Evolutionary conservation across 306 rosid species (phyloP).

Genomic region (Abrus pulchellus): DNA sequence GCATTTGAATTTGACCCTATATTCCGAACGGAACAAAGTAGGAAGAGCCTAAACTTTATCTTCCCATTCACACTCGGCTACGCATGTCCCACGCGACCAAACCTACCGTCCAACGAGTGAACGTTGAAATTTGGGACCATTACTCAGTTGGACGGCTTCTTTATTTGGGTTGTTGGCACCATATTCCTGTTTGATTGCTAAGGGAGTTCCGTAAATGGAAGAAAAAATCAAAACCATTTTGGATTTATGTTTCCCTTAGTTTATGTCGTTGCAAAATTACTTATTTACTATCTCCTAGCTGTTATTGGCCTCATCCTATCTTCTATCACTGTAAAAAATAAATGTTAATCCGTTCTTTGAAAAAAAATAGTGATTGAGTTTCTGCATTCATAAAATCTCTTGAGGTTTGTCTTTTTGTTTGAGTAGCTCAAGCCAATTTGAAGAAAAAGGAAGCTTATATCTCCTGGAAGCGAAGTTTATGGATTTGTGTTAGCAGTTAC

Average conservation of each 20-base stretch:
- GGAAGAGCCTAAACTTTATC: constrained; percentile 32
- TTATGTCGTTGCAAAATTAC: too few relatives aligned
- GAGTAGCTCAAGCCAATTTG: not conserved
- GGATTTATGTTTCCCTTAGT: not conserved
- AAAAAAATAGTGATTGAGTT: too few relatives aligned
- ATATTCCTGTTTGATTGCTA: constrained; percentile 43
- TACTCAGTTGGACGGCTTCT: constrained; percentile 56
- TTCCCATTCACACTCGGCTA: constrained; percentile 37
- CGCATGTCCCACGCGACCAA: constrained; percentile 62
- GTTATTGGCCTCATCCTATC: not conserved
- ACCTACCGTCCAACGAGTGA: constrained; percentile 56
- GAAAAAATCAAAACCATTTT: not conserved
- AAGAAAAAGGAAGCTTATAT: not conserved
- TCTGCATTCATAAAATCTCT: too few relatives aligned
- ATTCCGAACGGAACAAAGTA: constrained; percentile 46
- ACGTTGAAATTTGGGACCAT: constrained; percentile 49
- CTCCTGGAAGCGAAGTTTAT: not conserved
- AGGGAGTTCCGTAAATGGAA: not conserved
- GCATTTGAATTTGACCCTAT: constrained; percentile 54
- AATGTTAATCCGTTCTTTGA: too few relatives aligned
- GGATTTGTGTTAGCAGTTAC: not conserved
- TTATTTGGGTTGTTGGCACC: constrained; percentile 47
- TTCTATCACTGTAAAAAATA: not conserved
- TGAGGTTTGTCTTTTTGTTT: not conserved
- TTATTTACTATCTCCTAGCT: not conserved